A percentile compares a stretch with the other conserved stretches of the same genome.
Conservation (phyloP, 2,329 filamentous ascomycete genomes). For the Verticillium klebahnii region DNA sequence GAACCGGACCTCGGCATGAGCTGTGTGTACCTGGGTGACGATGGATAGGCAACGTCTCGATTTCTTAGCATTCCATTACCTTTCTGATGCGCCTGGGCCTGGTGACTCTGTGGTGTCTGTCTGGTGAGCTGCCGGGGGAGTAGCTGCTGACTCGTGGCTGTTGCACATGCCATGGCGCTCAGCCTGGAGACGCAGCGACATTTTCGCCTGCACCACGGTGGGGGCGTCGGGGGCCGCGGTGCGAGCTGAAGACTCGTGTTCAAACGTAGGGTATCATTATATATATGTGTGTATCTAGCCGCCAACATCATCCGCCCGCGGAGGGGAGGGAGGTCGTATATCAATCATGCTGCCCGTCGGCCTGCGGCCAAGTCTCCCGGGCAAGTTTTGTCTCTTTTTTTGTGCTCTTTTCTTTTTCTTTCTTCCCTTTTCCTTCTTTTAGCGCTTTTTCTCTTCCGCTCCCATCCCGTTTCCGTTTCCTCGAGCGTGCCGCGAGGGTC, state of each 20-base stretch:
- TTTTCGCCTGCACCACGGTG: no score
- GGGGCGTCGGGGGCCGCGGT: no score
- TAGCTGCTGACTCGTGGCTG: no score
- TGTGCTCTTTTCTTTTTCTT: no score
- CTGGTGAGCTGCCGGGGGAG: not conserved
- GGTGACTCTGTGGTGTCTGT: not conserved
- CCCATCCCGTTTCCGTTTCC: not conserved
- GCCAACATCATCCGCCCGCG: slow-evolving; percentile 23
- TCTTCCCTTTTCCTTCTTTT: not conserved
- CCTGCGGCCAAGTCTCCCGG: no score
- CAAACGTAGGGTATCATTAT: slow-evolving; percentile 1
- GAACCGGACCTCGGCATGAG: not conserved
- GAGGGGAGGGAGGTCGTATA: slow-evolving; percentile 48
- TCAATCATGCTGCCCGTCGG: no score
- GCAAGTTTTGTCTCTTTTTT: no score
- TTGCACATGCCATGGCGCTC: no score
- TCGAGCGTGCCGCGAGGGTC: no score
- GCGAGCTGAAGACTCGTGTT: not conserved
- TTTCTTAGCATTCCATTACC: not conserved
- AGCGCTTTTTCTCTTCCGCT: not conserved
- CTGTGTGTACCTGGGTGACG: not conserved
- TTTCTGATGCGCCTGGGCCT: not conserved
- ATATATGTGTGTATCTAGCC: not conserved
- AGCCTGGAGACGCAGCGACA: no score
- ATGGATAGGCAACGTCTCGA: not conserved